phyloP scores from a whole-genome alignment of 495 filamentous ascomycete genomes.

The Symbiotaphrina buchneri region DNA sequence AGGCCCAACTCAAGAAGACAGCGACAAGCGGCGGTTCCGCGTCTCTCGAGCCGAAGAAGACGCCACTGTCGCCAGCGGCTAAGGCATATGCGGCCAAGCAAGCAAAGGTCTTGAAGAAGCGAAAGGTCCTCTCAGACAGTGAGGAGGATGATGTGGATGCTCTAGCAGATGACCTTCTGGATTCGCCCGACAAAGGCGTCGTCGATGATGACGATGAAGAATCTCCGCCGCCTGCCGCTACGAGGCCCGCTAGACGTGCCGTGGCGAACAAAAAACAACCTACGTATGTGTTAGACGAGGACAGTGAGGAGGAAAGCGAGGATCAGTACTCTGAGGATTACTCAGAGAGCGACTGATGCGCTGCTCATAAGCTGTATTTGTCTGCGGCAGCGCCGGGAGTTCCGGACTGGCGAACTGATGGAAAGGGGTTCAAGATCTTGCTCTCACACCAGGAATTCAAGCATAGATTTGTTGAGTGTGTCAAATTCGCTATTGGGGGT shows the following conservation, averaged over 20 bases:
- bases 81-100: slow-evolving; percentile 66
- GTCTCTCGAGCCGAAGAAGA: too few relatives aligned
- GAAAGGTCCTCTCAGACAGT: slow-evolving; percentile 7
- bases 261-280: slow-evolving; percentile 22
- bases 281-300: slow-evolving; percentile 31
- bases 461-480: too few relatives aligned
- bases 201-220: too few relatives aligned
- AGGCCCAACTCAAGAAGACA: too few relatives aligned
- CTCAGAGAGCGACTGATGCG: slow-evolving; percentile 2
- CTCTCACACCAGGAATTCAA: too few relatives aligned
- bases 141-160: slow-evolving; percentile 24
- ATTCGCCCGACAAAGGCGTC: slow-evolving; percentile 23
- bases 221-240: slow-evolving; percentile 7
- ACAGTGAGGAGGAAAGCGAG: slow-evolving; percentile 18
- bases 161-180: slow-evolving; percentile 32
- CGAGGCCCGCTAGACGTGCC: slow-evolving; percentile 28
- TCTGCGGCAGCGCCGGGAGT: not conserved
- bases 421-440: too few relatives aligned
- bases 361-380: not conserved
- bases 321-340: slow-evolving; percentile 1
- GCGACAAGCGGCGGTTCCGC: too few relatives aligned
- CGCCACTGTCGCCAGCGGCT: slow-evolving; percentile 45
- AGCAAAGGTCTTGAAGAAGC: slow-evolving; percentile 25
- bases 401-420: too few relatives aligned
- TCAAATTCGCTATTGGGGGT: too few relatives aligned